Conservation (phyloP, 202 grass and related monocot species). For the Hordeum pubiflorum region DNA sequence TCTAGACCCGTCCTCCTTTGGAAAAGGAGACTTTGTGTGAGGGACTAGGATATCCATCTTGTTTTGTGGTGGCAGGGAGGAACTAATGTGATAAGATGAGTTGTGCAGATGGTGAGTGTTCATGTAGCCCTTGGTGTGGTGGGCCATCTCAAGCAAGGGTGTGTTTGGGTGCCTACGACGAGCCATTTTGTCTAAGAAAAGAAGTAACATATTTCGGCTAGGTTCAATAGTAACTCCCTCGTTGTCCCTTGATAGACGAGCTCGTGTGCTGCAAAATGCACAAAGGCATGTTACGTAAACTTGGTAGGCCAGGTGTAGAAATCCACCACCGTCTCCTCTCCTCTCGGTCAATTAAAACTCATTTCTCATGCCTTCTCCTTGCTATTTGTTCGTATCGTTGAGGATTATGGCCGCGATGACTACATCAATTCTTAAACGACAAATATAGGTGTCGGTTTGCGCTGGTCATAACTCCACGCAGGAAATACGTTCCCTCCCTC, state of each 20-base stretch:
- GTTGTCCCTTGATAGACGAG: background rate
- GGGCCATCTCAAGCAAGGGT: background rate
- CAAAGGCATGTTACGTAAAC: background rate
- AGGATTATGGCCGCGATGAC: background rate
- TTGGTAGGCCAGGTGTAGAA: background rate
- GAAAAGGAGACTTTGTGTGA: background rate
- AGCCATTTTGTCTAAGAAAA: background rate
- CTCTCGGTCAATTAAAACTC: background rate
- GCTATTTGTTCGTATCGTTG: background rate
- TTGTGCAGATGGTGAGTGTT: too few species aligned
- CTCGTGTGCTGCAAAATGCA: background rate
- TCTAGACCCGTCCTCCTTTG: background rate
- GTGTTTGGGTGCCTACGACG: background rate
- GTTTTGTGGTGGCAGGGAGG: background rate
- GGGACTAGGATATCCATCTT: background rate
- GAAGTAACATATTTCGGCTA: background rate
- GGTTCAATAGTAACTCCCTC: background rate
- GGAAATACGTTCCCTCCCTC: background rate
- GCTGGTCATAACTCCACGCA: background rate
- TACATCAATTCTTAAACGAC: background rate
- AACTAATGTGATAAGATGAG: constrained; percentile 17
- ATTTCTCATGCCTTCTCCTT: background rate
- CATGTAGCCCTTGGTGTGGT: background rate
- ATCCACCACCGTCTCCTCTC: background rate
- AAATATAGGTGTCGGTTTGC: background rate